Percentiles rank a stretch among this genome's conserved stretches.
These are phyloP conservation scores for Monosporascus cannonballus DNA, from an alignment of 2,329 filamentous ascomycete species.

Conservation along the genomic window DNA sequence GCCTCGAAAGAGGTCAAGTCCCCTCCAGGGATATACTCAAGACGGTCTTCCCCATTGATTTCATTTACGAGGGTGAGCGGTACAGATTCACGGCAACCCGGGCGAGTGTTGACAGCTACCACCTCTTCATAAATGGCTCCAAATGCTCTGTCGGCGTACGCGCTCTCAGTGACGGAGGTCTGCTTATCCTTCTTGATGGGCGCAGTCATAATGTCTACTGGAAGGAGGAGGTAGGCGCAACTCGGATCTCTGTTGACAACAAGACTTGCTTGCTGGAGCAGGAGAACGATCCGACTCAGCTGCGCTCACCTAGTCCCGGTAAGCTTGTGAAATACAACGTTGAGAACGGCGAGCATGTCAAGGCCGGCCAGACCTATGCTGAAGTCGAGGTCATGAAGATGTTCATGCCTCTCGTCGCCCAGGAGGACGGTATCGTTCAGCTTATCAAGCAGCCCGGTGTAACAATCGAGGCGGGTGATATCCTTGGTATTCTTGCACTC, in stretches of 20 bases:
- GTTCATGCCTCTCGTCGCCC: conserved; percentile 97
- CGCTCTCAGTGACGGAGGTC: conserved; percentile 86
- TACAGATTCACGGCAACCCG: conserved; percentile 98
- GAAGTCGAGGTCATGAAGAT: conserved; percentile 99
- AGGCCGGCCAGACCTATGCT: conserved; percentile 85
- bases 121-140: conserved; percentile 97
- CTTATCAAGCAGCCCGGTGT: conserved; percentile 98
- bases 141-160: conserved; percentile 92
- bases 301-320: conserved; percentile 88
- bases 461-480: conserved; percentile 96
- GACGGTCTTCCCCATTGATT: conserved; percentile 95
- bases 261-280: conserved; percentile 98
- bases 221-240: conserved; percentile 97
- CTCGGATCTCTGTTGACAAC: conserved; percentile 90
- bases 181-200: conserved; percentile 83
- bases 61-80: conserved; percentile 93
- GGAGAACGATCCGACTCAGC: conserved; percentile 97
- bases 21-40: conserved; percentile 94
- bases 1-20: conserved; percentile 95
- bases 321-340: conserved; percentile 98
- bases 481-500: conserved; percentile 91
- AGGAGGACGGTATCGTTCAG: conserved; percentile 94
- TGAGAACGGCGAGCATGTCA: conserved; percentile 90
- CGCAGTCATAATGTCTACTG: conserved; percentile 98
- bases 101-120: conserved; percentile 89